Percentiles rank a stretch among this genome's conserved stretches.
Conservation (phyloP, 78 protist genomes). For the Dictyostelium brefeldianum region DNA sequence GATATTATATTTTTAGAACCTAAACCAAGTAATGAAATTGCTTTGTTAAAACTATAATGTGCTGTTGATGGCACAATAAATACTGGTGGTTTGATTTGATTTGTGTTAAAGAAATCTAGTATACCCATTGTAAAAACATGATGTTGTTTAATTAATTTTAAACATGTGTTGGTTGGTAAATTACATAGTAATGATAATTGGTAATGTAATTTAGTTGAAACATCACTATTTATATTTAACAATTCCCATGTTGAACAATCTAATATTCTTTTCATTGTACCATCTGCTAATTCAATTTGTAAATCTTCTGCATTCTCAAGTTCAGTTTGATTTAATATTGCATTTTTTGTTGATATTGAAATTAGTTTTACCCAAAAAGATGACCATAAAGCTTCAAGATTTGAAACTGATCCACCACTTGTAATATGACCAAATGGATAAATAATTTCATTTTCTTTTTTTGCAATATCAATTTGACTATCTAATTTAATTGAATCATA, state of each 20-base stretch:
- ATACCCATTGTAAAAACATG: neutral
- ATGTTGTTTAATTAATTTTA: neutral
- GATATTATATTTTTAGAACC: neutral
- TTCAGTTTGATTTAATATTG: neutral
- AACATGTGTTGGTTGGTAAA: neutral
- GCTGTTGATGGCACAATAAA: neutral
- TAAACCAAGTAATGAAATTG: neutral
- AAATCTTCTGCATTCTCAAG: neutral
- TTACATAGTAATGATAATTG: neutral
- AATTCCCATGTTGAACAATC: conserved; percentile 4
- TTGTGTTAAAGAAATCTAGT: neutral
- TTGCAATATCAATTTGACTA: neutral
- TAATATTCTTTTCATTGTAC: neutral
- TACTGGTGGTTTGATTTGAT: conserved; percentile 6
- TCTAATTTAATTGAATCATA: neutral
- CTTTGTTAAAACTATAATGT: conserved; percentile 8
- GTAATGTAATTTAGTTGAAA: neutral
- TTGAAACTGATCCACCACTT: conserved; percentile 12
- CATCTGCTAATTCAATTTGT: neutral
- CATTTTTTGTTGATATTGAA: neutral
- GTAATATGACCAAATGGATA: conserved; percentile 5
- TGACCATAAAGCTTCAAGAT: conserved; percentile 20
- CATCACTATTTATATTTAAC: conserved; percentile 6
- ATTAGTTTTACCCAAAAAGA: conserved; percentile 1
- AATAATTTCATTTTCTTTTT: neutral